Evolutionary conservation across 495 filamentous ascomycete genomes (phyloP).

Genomic region (Neurospora tetrasperma): DNA sequence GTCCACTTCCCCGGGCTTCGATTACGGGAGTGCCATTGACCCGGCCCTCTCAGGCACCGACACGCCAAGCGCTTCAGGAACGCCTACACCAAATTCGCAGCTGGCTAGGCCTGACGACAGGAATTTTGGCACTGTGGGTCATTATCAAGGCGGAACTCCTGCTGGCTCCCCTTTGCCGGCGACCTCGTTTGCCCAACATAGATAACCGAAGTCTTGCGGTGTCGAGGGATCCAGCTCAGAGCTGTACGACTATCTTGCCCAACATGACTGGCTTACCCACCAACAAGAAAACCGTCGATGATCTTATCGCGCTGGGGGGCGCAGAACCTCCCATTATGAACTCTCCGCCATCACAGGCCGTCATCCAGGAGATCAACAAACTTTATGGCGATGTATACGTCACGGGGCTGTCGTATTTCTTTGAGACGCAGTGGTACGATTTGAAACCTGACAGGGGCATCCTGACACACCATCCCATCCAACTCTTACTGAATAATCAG

Average conservation of each 20-base stretch:
- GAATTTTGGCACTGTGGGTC: neutral
- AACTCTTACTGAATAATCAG: slow-evolving; percentile 45
- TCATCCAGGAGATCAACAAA: slow-evolving; percentile 58
- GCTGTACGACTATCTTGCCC: neutral
- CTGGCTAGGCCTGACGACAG: slow-evolving; percentile 19
- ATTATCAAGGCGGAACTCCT: neutral
- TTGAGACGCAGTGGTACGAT: slow-evolving; percentile 79
- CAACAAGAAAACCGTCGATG: slow-evolving; percentile 62
- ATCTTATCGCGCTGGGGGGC: slow-evolving; percentile 61
- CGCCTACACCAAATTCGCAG: slow-evolving; percentile 30
- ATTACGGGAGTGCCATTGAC: slow-evolving; percentile 64
- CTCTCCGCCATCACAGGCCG: slow-evolving; percentile 39
- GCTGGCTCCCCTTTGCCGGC: neutral
- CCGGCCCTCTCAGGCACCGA: slow-evolving; percentile 52
- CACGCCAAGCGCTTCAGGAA: slow-evolving; percentile 18
- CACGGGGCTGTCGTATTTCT: slow-evolving; percentile 63
- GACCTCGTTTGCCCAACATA: neutral
- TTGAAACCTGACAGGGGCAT: slow-evolving; percentile 32
- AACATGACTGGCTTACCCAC: slow-evolving; percentile 34
- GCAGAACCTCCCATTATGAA: slow-evolving; percentile 49
- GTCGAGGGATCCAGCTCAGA: neutral
- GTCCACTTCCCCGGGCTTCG: slow-evolving; percentile 44
- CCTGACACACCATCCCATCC: slow-evolving; percentile 4
- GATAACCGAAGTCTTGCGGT: neutral
- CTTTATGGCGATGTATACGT: slow-evolving; percentile 70